Evolutionary conservation across 2,329 filamentous ascomycete genomes (phyloP), one percentile per base, ranked within the genome.

Genomic region (Didymosphaeria variabile): DNA sequence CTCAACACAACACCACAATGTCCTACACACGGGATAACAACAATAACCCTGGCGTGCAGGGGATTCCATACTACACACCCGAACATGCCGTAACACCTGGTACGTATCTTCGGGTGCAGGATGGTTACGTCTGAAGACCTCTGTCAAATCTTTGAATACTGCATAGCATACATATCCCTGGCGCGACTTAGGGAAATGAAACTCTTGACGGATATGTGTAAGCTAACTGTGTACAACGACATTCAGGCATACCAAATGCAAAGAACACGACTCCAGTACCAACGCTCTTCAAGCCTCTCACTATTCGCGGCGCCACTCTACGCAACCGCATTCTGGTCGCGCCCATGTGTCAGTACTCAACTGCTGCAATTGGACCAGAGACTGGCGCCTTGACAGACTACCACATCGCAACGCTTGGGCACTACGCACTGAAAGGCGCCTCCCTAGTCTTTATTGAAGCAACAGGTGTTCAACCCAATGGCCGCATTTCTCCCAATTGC

Each of bases 41-140:
- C 29, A 65, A 74, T 53, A 77, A 76, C 56, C 46, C 54, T 10
- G 70, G 71, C 19, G 70, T 71, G 29, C 60, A 67, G 17, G 65
- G 63, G 53, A 58, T 78, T 42, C 71, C 80, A 12, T 84, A 81
- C 74, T 84, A 81, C 71, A 83, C 81, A 1, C 82, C 82, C 10
- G 67, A 76, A 12, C 82, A 84, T 64, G 57, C 74, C 45, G 73
- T 72, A 15, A 77, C 76, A 4, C 80, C 82, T 5, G 82, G 81
- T 40, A 40, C 7, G 38, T 40, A 2, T 40, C 4, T 40, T n/a
- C 15, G 38, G 4, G 26, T 6, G 6, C 6, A 29, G 4, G 4
- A 29, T 6, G 6, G 26, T 5, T 29, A 29, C 26, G 26, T 29
- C 26, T 29, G 4, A 29, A 6, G 26, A 6, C 26, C 1, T 29